Evolutionary conservation across 2,329 filamentous ascomycete genomes (phyloP), one percentile per base, ranked within the genome.

Genomic region (Myotisia sp.): DNA sequence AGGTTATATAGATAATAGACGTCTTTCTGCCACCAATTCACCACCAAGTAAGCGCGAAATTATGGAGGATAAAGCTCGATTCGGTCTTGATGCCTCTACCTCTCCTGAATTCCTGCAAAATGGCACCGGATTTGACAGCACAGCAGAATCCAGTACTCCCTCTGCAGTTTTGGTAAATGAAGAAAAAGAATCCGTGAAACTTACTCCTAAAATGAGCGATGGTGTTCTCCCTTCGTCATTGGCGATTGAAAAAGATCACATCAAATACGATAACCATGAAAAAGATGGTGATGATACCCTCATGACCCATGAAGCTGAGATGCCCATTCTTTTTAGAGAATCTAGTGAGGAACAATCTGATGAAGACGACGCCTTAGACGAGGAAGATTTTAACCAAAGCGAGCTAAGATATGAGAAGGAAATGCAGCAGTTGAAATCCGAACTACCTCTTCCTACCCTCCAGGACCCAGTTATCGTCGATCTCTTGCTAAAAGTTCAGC

Each of bases 331-430:
- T 27, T 53, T 55, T 2, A 52, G 53, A 21, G 48, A 47, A 26
- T 49, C 51, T 13, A 56, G 53, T 29, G 58, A 62, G n/a, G 60
- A 64, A 38, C 58, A 60, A 20, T 42, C 42, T 24, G 61, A 64
- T 29, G 60, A 63, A 33, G 61, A 63, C 35, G 56, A 55, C 26
- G 53, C 61, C 21, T 59, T 66, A 26, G 63, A 60, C 7, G 60
- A 66, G 31, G 62, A 64, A 28, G 63, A 65, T 39, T 51, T 63
- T 24, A 58, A 59, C 17, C 56, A 61, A 42, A 54, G 59, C 10
- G 63, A 63, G 41, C 50, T 50, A 24, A 54, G 55, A 6, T 64
- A 63, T 29, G 58, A 63, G 40, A 58, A 55, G 37, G 59, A 64
- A 33, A 59, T 65, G 52, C 47, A 56, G 31, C 42, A 51, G 3